Evolutionary conservation across 2,329 filamentous ascomycete species (phyloP).

Genomic region (Pestalotiopsis sp.): DNA sequence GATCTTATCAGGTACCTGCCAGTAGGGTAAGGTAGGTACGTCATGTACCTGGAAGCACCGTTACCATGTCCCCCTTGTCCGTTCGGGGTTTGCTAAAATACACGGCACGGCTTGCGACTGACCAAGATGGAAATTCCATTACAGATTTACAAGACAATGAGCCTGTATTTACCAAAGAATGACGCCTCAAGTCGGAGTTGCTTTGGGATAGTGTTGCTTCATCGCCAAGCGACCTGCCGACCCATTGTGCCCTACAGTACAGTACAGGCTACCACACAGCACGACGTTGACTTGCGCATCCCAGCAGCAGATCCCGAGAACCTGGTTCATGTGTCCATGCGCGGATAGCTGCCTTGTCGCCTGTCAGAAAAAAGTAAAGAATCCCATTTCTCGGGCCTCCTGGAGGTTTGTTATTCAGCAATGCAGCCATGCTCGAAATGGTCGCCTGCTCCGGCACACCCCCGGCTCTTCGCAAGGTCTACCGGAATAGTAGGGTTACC

Average conservation of each 20-base stretch:
- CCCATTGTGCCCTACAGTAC: neutral
- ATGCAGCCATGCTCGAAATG: neutral
- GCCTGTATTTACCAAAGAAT: neutral
- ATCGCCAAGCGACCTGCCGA: neutral
- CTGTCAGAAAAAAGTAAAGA: conserved; percentile 7
- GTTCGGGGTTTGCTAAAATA: neutral
- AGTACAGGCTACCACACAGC: neutral
- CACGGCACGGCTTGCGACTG: neutral
- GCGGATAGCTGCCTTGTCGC: neutral
- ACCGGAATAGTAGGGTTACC: conserved; percentile 9
- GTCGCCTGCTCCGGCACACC: conserved; percentile 3
- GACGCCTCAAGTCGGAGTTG: neutral
- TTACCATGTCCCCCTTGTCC: neutral
- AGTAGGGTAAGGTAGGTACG: neutral
- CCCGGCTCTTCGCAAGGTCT: conserved; percentile 15
- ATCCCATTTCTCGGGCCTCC: conserved; percentile 1
- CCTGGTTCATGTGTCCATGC: conserved; percentile 17
- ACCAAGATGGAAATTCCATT: neutral
- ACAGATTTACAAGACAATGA: neutral
- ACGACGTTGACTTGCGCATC: conserved; percentile 13
- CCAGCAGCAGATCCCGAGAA: conserved; percentile 25
- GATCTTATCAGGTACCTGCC: neutral
- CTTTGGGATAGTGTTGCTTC: neutral
- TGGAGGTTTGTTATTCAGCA: neutral
- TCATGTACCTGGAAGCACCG: neutral